These are phyloP conservation scores for Luffa aegyptiaca DNA, from an alignment of 306 rosid genomes.

Conservation along the genomic window DNA sequence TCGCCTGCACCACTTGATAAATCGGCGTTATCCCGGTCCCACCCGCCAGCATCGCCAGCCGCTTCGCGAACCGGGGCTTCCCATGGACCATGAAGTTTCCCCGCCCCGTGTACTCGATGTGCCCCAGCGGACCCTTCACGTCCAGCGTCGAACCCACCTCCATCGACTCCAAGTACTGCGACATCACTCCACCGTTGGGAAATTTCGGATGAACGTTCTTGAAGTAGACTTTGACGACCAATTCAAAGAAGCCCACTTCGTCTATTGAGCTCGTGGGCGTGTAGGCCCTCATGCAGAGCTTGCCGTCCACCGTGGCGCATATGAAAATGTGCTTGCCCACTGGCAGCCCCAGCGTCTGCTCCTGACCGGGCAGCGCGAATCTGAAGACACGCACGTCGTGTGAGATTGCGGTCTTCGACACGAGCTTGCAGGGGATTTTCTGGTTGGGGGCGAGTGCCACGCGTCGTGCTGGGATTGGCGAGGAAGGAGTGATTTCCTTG, in stretches of 20 bases:
- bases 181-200: slow-evolving; percentile 70
- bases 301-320: slow-evolving; percentile 41
- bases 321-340: slow-evolving; percentile 75
- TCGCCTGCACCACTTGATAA: slow-evolving; percentile 66
- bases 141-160: slow-evolving; percentile 33
- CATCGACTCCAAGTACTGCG: slow-evolving; percentile 51
- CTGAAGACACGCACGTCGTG: slow-evolving; percentile 57
- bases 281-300: slow-evolving; percentile 86
- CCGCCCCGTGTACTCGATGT: slow-evolving; percentile 57
- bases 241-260: slow-evolving; percentile 55
- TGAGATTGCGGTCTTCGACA: slow-evolving; percentile 38
- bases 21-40: slow-evolving; percentile 90
- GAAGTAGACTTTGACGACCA: slow-evolving; percentile 63
- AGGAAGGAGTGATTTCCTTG: slow-evolving; percentile 15
- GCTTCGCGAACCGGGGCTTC: slow-evolving; percentile 38
- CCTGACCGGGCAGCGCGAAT: slow-evolving; percentile 48
- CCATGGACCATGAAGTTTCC: slow-evolving; percentile 55
- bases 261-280: slow-evolving; percentile 56
- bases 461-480: neutral
- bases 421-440: slow-evolving; percentile 56
- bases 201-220: slow-evolving; percentile 57
- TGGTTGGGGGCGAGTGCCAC: slow-evolving; percentile 50
- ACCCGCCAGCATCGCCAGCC: slow-evolving; percentile 65
- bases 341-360: slow-evolving; percentile 50
- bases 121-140: slow-evolving; percentile 85